phyloP scores from a whole-genome alignment of 257 asterid species.

The Nicotiana paniculata region DNA sequence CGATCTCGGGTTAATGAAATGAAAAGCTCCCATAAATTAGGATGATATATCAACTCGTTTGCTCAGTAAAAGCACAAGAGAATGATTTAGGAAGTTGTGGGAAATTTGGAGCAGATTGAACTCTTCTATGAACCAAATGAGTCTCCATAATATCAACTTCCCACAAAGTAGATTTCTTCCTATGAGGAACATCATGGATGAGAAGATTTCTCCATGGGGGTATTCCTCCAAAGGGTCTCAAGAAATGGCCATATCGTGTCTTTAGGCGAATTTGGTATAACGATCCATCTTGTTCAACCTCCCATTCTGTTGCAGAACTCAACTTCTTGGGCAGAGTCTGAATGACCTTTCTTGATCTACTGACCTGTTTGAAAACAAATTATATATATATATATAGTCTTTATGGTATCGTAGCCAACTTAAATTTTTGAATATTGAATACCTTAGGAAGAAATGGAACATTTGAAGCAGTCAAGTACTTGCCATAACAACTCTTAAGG shows the following conservation, averaged over 20 bases:
- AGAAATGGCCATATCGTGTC: not conserved
- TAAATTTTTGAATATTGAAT: not conserved
- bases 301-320: constrained; percentile 74
- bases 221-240: not conserved
- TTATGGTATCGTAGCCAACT: too few relatives aligned
- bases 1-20: not conserved
- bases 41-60: not conserved
- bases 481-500: constrained; percentile 59
- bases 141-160: constrained; percentile 4
- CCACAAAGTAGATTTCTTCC: not conserved
- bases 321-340: constrained; percentile 52
- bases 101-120: not conserved
- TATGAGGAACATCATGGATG: not conserved
- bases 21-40: not conserved
- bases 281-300: constrained; percentile 12
- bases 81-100: not conserved
- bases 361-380: constrained; percentile 27
- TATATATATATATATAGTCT: too few relatives aligned
- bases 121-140: not conserved
- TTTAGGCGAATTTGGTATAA: not conserved
- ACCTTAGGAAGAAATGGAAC: constrained; percentile 57
- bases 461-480: constrained; percentile 62
- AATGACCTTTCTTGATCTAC: constrained; percentile 25
- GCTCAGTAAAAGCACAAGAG: not conserved
- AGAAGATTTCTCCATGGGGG: not conserved